Conservation (phyloP, 441 rosid genomes). For the Populus hybrid region DNA sequence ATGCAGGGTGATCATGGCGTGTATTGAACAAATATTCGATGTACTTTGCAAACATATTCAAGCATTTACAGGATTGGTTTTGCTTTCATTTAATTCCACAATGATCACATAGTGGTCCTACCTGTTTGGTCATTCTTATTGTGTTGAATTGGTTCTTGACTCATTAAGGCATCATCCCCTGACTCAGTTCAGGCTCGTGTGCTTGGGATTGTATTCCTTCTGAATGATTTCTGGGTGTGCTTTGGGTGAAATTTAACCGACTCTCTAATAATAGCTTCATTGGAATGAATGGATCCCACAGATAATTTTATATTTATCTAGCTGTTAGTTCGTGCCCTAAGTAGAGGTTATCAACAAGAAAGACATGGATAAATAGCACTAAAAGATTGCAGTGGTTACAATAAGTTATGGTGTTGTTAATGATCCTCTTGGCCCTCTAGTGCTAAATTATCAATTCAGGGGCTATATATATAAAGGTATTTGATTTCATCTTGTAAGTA, state of each 20-base stretch:
- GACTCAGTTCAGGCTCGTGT: neutral
- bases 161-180: neutral
- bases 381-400: too few relatives aligned
- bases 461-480: too few relatives aligned
- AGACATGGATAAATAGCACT: too few relatives aligned
- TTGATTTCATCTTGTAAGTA: too few relatives aligned
- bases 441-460: too few relatives aligned
- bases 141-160: neutral
- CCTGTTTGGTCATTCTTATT: neutral
- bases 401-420: too few relatives aligned
- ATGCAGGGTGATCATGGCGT: neutral
- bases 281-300: too few relatives aligned
- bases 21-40: conserved; percentile 4
- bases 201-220: neutral
- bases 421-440: too few relatives aligned
- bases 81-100: neutral
- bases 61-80: conserved; percentile 9
- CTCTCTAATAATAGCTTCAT: conserved; percentile 7
- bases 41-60: conserved; percentile 5
- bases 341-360: too few relatives aligned
- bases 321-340: too few relatives aligned
- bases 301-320: too few relatives aligned
- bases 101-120: neutral
- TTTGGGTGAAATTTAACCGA: conserved; percentile 4
- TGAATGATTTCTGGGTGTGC: conserved; percentile 5